Evolutionary conservation across 176 grass and related monocot genomes (phyloP).

Genomic region (Zoysia pacifica): DNA sequence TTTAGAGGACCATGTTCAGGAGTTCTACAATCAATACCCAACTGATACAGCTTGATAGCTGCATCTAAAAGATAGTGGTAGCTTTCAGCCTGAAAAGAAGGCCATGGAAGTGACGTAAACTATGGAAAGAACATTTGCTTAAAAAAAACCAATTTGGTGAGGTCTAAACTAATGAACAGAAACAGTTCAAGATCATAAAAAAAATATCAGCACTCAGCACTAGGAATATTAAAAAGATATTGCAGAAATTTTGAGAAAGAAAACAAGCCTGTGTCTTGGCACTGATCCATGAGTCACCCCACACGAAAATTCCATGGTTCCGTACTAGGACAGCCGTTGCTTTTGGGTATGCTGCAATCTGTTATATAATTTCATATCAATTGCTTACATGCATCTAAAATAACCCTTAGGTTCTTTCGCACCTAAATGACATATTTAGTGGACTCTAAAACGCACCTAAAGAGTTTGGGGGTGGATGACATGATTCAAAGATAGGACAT

Average conservation of each 20-base stretch:
- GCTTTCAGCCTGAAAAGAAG: slow-evolving; percentile 80
- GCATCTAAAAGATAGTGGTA: slow-evolving; percentile 97
- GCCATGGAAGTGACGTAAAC: slow-evolving; percentile 9
- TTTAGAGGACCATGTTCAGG: slow-evolving; percentile 69
- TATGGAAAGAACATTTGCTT: no score
- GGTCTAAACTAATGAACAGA: slow-evolving; percentile 21
- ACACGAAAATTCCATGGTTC: slow-evolving; percentile 88
- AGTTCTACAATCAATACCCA: slow-evolving; percentile 86
- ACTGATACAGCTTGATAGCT: slow-evolving; percentile 82
- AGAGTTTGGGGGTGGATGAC: no score
- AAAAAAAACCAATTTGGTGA: no score
- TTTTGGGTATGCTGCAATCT: slow-evolving; percentile 86
- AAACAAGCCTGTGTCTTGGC: slow-evolving; percentile 77
- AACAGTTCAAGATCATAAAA: not conserved
- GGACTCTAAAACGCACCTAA: no score
- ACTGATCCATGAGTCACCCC: slow-evolving; percentile 94
- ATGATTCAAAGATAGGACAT: no score
- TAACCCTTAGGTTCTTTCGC: no score
- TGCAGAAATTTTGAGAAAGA: not conserved
- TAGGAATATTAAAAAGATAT: not conserved
- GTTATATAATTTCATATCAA: slow-evolving; percentile 24
- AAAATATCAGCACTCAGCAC: not conserved
- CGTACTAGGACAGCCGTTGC: slow-evolving; percentile 82
- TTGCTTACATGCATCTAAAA: slow-evolving; percentile 49
- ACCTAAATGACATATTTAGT: no score